Evolutionary conservation across 495 filamentous ascomycete species (phyloP), one percentile per base, ranked within the genome.

Genomic region (Sordaria brevicollis): DNA sequence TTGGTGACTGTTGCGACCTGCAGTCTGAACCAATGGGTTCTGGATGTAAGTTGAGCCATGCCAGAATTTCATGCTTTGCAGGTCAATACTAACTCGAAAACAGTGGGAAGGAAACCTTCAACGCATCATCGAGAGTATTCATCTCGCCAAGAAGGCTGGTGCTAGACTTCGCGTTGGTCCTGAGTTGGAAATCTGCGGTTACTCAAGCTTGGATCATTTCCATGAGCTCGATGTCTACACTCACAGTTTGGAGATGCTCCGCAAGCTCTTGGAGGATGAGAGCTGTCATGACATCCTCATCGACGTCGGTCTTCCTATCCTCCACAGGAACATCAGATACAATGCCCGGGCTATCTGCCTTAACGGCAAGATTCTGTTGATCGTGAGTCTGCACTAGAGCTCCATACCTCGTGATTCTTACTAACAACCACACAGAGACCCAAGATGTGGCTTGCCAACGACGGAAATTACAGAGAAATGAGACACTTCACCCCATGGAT

Each of bases 361-460:
- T 70, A 87, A 93, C 73, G 81, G 85, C 33, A 87, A 88, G 79
- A 90, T 94, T 34, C 77, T 92, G 43, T 80, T 92, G 49, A 92
- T 97, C 69, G 84, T 71, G 9, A 69, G 68, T 65, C 2, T 36
- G 67, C 9, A 3, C 9, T 2, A 0, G 1, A 54, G 2, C 0
- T 57, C 19, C 5, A 29, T 13, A 29, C 5, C 49, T 11, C 13
- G 2, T 15, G 8, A 10, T 21, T 10, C 13, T n/a, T 57, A 35
- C 31, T 65, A 10, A 19, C 66, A 6, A 37, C 25, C 17, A 41
- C 25, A 3, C 69, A 71, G 74, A 73, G 93, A 19, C 93, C 93
- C 0, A 97, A 97, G 79, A 84, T 94, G 77, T 92, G 83, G 75
- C 87, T 97, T 17, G 93, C 93, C 65, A 90, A 92, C 68, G 91